These are phyloP conservation scores for Aspergillus nanangensis DNA, from an alignment of 495 filamentous ascomycete genomes.

Conservation along the genomic window DNA sequence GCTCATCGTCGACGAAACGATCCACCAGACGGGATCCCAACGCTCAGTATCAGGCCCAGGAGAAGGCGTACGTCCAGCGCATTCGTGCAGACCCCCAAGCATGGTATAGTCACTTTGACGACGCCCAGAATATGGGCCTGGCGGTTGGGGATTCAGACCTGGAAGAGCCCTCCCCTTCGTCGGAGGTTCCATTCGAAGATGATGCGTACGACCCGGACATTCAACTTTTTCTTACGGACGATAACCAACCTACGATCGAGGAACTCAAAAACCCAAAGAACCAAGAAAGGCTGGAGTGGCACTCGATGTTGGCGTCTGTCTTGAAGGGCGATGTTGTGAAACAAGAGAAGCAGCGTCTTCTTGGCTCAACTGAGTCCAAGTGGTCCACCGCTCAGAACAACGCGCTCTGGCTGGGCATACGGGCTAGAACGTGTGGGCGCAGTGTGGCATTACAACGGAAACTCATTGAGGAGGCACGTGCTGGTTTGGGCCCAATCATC, in stretches of 20 bases:
- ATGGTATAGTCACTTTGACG: conserved; percentile 66
- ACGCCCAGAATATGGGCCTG: conserved; percentile 59
- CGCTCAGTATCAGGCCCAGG: conserved; percentile 77
- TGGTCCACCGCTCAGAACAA: conserved; percentile 67
- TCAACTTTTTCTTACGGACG: conserved; percentile 81
- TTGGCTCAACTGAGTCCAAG: conserved; percentile 74
- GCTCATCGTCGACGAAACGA: conserved; percentile 51
- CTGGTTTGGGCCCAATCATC: conserved; percentile 62
- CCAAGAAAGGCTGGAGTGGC: conserved; percentile 92
- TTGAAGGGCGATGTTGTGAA: conserved; percentile 95
- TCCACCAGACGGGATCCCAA: conserved; percentile 59
- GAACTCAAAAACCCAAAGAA: conserved; percentile 86
- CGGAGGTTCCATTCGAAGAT: conserved; percentile 74
- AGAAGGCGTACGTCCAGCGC: conserved; percentile 75
- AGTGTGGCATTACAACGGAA: conserved; percentile 76
- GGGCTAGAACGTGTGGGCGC: conserved; percentile 76
- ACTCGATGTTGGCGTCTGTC: conserved; percentile 93
- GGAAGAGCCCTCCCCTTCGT: conserved; percentile 86
- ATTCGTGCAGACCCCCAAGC: conserved; percentile 66
- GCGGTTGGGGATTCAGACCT: conserved; percentile 74
- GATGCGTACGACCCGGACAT: conserved; percentile 90
- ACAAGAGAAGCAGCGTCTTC: conserved; percentile 93
- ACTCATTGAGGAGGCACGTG: conserved; percentile 75
- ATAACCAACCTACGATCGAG: conserved; percentile 81
- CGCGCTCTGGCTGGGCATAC: conserved; percentile 87